phyloP scores from a whole-genome alignment of 257 asterid species.

The Fraxinus anomala region DNA sequence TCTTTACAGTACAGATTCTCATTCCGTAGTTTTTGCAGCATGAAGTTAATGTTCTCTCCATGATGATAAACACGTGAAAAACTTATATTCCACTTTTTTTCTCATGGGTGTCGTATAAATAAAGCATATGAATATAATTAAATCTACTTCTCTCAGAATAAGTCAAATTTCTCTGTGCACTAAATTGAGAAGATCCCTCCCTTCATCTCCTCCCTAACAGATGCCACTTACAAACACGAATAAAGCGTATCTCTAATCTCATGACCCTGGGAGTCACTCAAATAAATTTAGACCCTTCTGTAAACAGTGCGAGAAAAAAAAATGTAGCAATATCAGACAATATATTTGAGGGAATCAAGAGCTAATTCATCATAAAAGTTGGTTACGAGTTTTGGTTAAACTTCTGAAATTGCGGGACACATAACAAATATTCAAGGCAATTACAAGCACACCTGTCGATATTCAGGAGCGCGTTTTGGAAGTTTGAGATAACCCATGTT shows the following conservation, averaged over 20 bases:
- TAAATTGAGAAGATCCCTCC: not conserved
- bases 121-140: not conserved
- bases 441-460: slow-evolving; percentile 62
- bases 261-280: not conserved
- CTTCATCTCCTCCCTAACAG: not conserved
- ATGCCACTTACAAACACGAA: not conserved
- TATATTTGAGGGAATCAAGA: not conserved
- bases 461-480: slow-evolving; percentile 77
- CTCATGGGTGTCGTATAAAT: not conserved
- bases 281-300: not conserved
- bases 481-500: slow-evolving; percentile 86
- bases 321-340: not conserved
- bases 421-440: slow-evolving; percentile 1
- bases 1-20: not conserved
- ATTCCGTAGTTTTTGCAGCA: not conserved
- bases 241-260: not conserved
- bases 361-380: slow-evolving; percentile 3
- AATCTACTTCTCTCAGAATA: not conserved
- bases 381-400: not conserved
- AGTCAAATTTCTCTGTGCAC: not conserved
- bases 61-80: not conserved
- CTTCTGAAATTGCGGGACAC: not conserved
- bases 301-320: not conserved
- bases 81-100: not conserved
- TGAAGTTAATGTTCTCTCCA: not conserved